Base-by-base conservation (phyloP, 805 yeast species). In the Candida chilensis region DNA sequence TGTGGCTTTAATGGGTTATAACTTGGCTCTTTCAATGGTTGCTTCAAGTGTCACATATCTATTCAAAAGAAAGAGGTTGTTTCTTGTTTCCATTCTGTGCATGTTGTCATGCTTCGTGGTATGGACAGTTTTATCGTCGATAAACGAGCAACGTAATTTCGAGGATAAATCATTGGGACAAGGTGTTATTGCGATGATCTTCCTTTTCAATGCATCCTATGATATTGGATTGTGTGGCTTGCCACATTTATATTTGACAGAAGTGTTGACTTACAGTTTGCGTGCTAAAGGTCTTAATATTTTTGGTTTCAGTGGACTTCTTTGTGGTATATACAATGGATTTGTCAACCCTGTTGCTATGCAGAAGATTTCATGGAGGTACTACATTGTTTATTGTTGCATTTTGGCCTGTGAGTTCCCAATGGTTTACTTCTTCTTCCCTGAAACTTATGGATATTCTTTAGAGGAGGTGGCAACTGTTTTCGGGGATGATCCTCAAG, bases 1-100 rank as follows among this genome's bases (percentile, higher is more conserved):
- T 44, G 76, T 71, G 32, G 63, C 66, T 36, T 57, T 70, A 37
- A 63, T 59, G 62, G 48, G 65, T 34, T 69, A 57, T 47, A 67
- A 68, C 52, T 60, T 62, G 40, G 53, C 48, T 15, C 37, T 52
- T n/a, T n/a, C n/a, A n/a, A n/a, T n/a, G n/a, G n/a, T n/a, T n/a
- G n/a, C n/a, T n/a, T n/a, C n/a, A n/a, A n/a, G n/a, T n/a, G n/a
- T n/a, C n/a, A n/a, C n/a, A n/a, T n/a, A n/a, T n/a, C 29, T 27
- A n/a, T 46, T 53, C 34, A 54, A 47, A 27, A 41, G 61, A 38
- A 47, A 58, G 39, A 40, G 47, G 1, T 28, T 53, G 31, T 52
- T 55, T 30, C 20, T 55, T 9, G 30, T 41, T n/a, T 51, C 54
- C 18, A 38, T 47, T 19, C 16, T 40, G 4, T 51, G 53, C 5